phyloP scores from a whole-genome alignment of 139 green algal species.

The Tetratostichococcus sp. region DNA sequence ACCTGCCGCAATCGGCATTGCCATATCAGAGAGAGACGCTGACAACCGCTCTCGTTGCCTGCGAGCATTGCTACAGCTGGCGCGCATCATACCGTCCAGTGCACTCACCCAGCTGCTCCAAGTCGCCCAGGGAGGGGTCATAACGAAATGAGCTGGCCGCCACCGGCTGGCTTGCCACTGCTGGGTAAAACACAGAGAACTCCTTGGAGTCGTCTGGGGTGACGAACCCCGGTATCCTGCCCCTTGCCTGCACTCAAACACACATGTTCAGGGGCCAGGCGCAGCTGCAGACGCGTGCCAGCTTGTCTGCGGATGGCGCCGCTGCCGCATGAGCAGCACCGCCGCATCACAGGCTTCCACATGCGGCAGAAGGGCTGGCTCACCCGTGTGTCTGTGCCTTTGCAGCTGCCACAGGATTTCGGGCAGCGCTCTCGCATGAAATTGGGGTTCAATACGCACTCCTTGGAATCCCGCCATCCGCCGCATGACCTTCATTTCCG shows the following conservation, averaged over 20 bases:
- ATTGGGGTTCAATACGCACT: background rate
- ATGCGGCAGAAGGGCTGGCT: too few species aligned
- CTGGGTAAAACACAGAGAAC: background rate
- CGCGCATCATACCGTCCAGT: background rate
- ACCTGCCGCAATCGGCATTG: constrained; percentile 11
- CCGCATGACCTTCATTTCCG: background rate
- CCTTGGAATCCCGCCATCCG: background rate
- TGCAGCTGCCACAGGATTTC: background rate
- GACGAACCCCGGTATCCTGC: background rate
- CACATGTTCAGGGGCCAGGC: background rate
- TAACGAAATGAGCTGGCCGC: background rate
- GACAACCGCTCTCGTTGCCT: too few species aligned
- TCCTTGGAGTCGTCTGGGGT: background rate
- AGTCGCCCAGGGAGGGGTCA: constrained; percentile 12
- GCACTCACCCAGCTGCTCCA: constrained; percentile 1
- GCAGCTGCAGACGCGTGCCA: too few species aligned
- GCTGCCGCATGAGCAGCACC: too few species aligned
- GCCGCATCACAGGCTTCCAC: too few species aligned
- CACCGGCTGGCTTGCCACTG: background rate
- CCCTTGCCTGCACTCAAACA: too few species aligned
- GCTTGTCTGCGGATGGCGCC: too few species aligned
- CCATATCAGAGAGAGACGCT: too few species aligned
- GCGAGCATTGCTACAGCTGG: too few species aligned
- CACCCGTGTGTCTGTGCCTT: too few species aligned
- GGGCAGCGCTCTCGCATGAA: background rate